Evolutionary conservation across 179 eudicot species (phyloP).

Genomic region (Silene noctiflora): DNA sequence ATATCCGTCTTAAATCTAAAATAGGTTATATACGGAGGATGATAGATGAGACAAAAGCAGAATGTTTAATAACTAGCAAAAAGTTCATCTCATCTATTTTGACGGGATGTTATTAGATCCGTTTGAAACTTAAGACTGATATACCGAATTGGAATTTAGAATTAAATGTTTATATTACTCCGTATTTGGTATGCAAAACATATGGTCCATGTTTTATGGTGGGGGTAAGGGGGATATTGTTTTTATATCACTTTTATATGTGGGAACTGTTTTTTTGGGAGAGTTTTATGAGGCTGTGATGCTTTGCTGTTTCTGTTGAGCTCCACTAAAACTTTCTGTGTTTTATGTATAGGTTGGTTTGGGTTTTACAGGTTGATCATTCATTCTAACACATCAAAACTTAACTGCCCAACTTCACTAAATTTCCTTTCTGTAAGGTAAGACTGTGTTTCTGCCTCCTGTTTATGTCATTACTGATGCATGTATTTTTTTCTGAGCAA

Average conservation of each 20-base stretch:
- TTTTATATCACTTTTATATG: constrained; percentile 18
- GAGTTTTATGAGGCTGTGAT: constrained; percentile 40
- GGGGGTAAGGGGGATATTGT: constrained; percentile 33
- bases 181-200: constrained; percentile 28
- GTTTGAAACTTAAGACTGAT: no score
- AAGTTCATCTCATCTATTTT: no score
- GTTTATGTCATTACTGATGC: constrained; percentile 12
- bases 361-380: constrained; percentile 23
- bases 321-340: constrained; percentile 19
- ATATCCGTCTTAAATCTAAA: no score
- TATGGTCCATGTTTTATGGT: constrained; percentile 44
- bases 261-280: constrained; percentile 13
- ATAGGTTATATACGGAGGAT: no score
- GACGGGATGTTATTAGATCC: no score
- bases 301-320: constrained; percentile 30
- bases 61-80: no score
- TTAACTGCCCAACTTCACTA: not conserved
- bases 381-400: constrained; percentile 8
- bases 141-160: no score
- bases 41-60: no score
- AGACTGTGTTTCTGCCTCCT: constrained; percentile 19
- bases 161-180: no score
- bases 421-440: constrained; percentile 22
- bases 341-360: constrained; percentile 13
- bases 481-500: not conserved